Evolutionary conservation across 2,329 filamentous ascomycete genomes (phyloP).

Genomic region (Apiospora koreana): DNA sequence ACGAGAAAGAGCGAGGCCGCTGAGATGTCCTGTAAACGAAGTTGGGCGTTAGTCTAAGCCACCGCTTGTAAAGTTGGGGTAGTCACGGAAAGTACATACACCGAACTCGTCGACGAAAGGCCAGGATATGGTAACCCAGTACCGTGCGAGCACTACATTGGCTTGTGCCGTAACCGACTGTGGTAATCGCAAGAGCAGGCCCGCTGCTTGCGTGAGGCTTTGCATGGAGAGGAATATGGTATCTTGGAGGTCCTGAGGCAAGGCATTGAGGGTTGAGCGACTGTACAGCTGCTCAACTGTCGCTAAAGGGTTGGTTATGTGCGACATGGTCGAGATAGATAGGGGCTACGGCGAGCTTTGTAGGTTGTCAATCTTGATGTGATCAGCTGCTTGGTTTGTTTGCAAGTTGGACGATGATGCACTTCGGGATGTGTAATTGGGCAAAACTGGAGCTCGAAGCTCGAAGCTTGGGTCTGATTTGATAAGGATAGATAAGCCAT

Average conservation of each 20-base stretch:
- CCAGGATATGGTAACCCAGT: slow-evolving; percentile 64
- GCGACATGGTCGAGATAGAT: slow-evolving; percentile 46
- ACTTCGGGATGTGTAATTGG: not conserved
- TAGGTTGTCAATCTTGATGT: not conserved
- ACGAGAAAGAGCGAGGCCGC: slow-evolving; percentile 80
- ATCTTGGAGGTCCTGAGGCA: slow-evolving; percentile 71
- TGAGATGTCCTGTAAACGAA: slow-evolving; percentile 72
- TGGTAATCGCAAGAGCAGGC: slow-evolving; percentile 78
- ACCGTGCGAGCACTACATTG: slow-evolving; percentile 78
- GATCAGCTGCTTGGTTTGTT: not conserved
- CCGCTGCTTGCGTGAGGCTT: slow-evolving; percentile 75
- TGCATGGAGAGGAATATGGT: slow-evolving; percentile 71
- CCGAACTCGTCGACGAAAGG: slow-evolving; percentile 61
- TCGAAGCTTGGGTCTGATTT: not conserved
- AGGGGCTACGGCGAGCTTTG: not conserved
- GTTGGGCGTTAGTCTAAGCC: not conserved
- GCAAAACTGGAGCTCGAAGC: not conserved
- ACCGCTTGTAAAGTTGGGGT: not conserved
- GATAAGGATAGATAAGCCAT: slow-evolving; percentile 10
- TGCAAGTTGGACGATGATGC: not conserved
- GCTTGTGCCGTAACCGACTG: slow-evolving; percentile 86
- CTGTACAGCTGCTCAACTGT: slow-evolving; percentile 69
- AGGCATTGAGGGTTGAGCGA: slow-evolving; percentile 53
- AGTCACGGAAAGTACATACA: slow-evolving; percentile 32
- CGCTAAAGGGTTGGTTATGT: slow-evolving; percentile 71